Conservation (phyloP, 148 eudicot genomes). For the Dianthus caryophyllus region DNA sequence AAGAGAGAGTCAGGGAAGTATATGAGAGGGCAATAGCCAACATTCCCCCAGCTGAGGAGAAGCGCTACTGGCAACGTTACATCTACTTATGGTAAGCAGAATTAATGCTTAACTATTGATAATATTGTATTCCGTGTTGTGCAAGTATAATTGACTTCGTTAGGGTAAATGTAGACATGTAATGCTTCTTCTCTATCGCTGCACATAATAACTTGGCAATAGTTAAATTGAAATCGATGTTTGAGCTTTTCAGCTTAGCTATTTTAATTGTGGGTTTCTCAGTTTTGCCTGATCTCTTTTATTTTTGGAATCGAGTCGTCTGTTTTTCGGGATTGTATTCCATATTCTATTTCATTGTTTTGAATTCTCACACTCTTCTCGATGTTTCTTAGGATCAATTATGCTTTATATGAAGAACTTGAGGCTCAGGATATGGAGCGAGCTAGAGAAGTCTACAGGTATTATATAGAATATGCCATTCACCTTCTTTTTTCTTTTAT, state of each 20-base stretch:
- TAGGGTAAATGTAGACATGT: not conserved
- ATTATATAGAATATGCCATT: conserved; percentile 1
- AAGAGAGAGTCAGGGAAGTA: conserved; percentile 62
- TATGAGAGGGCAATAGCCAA: conserved; percentile 90
- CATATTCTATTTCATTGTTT: not conserved
- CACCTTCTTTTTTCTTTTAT: not conserved
- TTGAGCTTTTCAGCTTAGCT: not conserved
- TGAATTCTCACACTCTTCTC: conserved; percentile 8
- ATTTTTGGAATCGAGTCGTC: too few species aligned
- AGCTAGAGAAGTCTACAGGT: conserved; percentile 78
- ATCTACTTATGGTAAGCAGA: conserved; percentile 76
- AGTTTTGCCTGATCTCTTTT: too few species aligned
- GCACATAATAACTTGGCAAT: not conserved
- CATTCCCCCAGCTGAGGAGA: conserved; percentile 85
- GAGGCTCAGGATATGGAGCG: conserved; percentile 81
- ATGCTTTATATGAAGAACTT: conserved; percentile 85
- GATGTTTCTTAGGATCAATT: conserved; percentile 56
- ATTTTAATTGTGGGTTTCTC: too few species aligned
- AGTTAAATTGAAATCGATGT: not conserved
- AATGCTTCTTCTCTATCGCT: not conserved
- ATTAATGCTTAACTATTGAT: not conserved
- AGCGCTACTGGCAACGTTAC: conserved; percentile 98
- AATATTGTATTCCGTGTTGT: not conserved
- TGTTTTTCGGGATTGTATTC: too few species aligned
- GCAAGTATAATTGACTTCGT: not conserved